Percentiles rank a stretch among this genome's conserved stretches.
Conservation (phyloP, 768 basidiomycete genomes). For the Termitomyces sp. region DNA sequence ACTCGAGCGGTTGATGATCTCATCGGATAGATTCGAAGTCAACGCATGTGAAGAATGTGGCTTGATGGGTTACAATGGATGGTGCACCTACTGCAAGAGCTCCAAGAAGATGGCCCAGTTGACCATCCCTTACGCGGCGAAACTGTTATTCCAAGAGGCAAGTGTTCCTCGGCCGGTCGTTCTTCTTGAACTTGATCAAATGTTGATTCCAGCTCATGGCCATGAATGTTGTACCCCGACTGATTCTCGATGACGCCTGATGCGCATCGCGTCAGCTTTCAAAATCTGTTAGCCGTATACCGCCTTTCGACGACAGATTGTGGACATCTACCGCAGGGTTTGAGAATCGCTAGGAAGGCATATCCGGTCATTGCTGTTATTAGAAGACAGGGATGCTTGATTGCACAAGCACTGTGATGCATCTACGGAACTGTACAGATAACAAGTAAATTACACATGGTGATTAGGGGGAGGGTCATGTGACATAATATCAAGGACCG, state of each 20-base stretch:
- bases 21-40: slow-evolving; percentile 96
- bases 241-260: slow-evolving; percentile 79
- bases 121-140: slow-evolving; percentile 95
- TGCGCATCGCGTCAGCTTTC: neutral
- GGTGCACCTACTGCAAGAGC: slow-evolving; percentile 98
- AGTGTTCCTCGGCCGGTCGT: slow-evolving; percentile 13
- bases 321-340: slow-evolving; percentile 3
- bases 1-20: slow-evolving; percentile 97
- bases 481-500: neutral
- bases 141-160: slow-evolving; percentile 87
- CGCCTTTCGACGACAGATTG: slow-evolving; percentile 1
- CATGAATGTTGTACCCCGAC: slow-evolving; percentile 92
- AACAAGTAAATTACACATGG: neutral
- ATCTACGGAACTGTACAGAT: neutral
- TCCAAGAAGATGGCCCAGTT: slow-evolving; percentile 94
- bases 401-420: neutral
- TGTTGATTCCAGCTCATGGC: slow-evolving; percentile 69
- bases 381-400: slow-evolving; percentile 1
- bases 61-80: slow-evolving; percentile 89
- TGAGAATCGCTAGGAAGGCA: neutral
- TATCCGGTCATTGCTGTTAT: slow-evolving; percentile 5
- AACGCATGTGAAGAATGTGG: slow-evolving; percentile 95
- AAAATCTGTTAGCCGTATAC: neutral
- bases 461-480: neutral
- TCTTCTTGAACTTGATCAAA: neutral